Conservation (phyloP, 768 basidiomycete species). For the Suillus fuscotomentosus region DNA sequence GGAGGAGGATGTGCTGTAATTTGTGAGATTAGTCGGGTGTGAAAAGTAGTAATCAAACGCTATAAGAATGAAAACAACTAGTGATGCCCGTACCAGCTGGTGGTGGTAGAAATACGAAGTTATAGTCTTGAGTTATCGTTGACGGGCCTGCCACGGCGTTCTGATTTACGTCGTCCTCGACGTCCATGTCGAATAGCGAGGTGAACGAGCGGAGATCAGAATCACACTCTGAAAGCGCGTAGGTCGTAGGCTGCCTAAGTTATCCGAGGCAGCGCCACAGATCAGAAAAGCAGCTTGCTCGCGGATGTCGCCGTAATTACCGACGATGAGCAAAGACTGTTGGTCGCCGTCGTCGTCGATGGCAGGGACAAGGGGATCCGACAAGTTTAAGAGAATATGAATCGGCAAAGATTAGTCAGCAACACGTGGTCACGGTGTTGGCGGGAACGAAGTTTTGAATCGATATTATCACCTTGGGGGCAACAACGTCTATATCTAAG, state of each 20-base stretch:
- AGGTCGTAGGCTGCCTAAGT: slow-evolving; percentile 17
- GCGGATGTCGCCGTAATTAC: slow-evolving; percentile 22
- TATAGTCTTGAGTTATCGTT: slow-evolving; percentile 22
- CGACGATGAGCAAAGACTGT: slow-evolving; percentile 28
- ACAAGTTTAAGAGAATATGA: slow-evolving; percentile 22
- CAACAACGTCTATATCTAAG: not conserved
- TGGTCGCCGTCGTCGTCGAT: slow-evolving; percentile 29
- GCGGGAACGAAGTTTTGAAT: not conserved
- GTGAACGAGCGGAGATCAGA: slow-evolving; percentile 23
- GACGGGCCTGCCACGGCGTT: slow-evolving; percentile 71
- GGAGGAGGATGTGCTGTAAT: slow-evolving; percentile 30
- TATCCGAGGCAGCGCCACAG: not conserved
- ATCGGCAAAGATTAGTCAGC: slow-evolving; percentile 27
- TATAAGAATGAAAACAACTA: slow-evolving; percentile 7
- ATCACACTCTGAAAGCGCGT: slow-evolving; percentile 13
- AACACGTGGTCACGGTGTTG: slow-evolving; percentile 22
- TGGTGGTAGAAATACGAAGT: slow-evolving; percentile 28
- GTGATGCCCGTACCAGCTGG: slow-evolving; percentile 28
- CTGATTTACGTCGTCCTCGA: slow-evolving; percentile 21
- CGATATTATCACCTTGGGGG: not conserved
- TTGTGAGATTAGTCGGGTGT: slow-evolving; percentile 14
- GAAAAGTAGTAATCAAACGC: slow-evolving; percentile 5
- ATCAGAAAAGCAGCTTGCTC: not conserved
- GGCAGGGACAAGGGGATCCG: slow-evolving; percentile 36
- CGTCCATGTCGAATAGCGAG: slow-evolving; percentile 27